These are phyloP conservation scores for Gryganskiella cystojenkinii DNA, from an alignment of 192 early-diverging fungal genomes.

Conservation along the genomic window DNA sequence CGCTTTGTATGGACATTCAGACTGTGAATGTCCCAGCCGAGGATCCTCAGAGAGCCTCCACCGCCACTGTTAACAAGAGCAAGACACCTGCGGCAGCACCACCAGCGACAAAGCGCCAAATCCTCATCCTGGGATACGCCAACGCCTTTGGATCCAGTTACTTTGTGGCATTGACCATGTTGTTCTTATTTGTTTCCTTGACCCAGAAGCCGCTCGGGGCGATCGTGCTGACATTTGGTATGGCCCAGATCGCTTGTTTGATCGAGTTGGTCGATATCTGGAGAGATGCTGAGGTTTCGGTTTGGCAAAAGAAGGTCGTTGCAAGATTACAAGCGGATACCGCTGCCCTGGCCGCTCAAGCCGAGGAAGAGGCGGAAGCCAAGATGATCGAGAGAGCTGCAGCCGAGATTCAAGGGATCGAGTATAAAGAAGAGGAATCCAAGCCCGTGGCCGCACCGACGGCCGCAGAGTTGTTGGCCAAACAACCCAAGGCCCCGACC, in stretches of 20 bases:
- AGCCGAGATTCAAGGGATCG: neutral
- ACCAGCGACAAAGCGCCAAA: conserved; percentile 31
- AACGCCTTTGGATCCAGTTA: conserved; percentile 79
- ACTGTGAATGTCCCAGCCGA: conserved; percentile 35
- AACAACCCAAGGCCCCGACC: conserved; percentile 17
- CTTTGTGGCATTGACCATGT: conserved; percentile 66
- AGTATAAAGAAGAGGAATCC: too few species aligned
- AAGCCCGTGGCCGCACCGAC: conserved; percentile 6
- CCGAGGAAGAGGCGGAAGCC: conserved; percentile 3
- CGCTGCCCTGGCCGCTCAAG: neutral
- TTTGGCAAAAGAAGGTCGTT: conserved; percentile 21
- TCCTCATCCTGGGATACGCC: conserved; percentile 66
- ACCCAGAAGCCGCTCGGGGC: conserved; percentile 88
- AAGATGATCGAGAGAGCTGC: neutral
- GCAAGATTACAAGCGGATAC: conserved; percentile 17
- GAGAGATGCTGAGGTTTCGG: conserved; percentile 40
- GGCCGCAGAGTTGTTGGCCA: neutral
- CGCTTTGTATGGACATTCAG: conserved; percentile 64
- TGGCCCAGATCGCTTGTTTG: conserved; percentile 56
- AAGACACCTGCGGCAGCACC: neutral
- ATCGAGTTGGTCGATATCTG: conserved; percentile 62
- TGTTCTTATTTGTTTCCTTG: conserved; percentile 72
- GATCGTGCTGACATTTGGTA: conserved; percentile 60
- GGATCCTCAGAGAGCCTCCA: neutral
- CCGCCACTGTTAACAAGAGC: neutral